phyloP scores from a whole-genome alignment of 2,329 filamentous ascomycete genomes.

The Penicillium nordicum region DNA sequence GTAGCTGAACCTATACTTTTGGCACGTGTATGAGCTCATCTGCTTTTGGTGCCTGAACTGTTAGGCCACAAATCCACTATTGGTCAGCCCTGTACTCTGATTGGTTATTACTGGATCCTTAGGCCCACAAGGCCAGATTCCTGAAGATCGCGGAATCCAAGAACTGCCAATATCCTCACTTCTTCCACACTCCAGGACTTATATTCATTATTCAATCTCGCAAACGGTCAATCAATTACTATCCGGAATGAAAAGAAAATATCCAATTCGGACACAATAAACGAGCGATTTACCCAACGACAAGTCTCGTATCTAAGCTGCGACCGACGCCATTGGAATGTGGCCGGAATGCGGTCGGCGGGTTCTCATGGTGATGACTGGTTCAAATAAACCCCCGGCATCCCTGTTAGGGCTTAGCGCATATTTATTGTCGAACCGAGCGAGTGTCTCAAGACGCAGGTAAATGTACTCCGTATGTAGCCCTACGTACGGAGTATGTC shows the following conservation, averaged over 20 bases:
- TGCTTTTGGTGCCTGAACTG: not conserved
- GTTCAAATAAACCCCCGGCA: conserved; percentile 10
- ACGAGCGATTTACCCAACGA: not conserved
- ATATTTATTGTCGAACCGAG: not conserved
- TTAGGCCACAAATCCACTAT: conserved; percentile 5
- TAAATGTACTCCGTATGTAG: not conserved
- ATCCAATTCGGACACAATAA: not conserved
- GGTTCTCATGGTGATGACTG: conserved; percentile 22
- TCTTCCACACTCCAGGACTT: not conserved
- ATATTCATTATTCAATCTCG: not conserved
- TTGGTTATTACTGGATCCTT: not conserved
- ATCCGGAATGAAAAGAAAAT: not conserved
- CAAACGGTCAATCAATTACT: not conserved
- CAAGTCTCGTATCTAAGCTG: conserved; percentile 3
- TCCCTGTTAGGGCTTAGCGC: conserved; percentile 7
- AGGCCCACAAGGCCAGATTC: conserved; percentile 14
- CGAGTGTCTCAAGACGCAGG: not conserved
- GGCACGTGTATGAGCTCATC: conserved; percentile 26
- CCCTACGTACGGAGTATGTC: not conserved
- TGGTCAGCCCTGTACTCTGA: not conserved
- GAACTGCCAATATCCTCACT: not conserved
- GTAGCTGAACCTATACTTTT: conserved; percentile 10
- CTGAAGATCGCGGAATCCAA: not conserved
- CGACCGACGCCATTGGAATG: conserved; percentile 16
- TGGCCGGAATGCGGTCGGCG: conserved; percentile 19